Evolutionary conservation across 352 stramenopile species (phyloP), one percentile per base, ranked within the genome.

Genomic region (Thalassiosira exigua): DNA sequence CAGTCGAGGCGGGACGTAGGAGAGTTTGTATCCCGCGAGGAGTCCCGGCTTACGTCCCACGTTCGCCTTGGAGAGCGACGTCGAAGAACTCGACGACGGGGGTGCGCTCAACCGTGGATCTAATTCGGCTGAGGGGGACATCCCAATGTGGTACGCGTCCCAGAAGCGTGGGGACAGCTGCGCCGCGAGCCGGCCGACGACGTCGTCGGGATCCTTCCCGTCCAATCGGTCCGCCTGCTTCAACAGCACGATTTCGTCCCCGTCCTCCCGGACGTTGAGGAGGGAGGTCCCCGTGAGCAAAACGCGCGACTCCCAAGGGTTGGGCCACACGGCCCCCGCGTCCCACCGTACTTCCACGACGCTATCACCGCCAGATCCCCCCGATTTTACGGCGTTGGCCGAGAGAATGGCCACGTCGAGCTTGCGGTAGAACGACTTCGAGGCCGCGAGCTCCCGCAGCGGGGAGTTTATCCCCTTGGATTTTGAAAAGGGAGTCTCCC

Each of bases 121-220:
- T 5, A 82, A 36, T 71, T 93, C 86, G 14, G 84, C 69, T 26
- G 79, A 87, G 17, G 88, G 88, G 44, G 84, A 88, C 88, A 93
- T 93, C 26, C 84, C 86, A 69, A 92, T 87, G 65, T 93, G 88
- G 69, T 93, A 93, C 1, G 80, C 48, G 75, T 93, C 88, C 88
- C 88, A 93, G 72, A 93, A 93, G 12, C 84, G 70, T 29, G 88
- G 88, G 27, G 59, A 12, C 12, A 91, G 52, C 57, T 93, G 88
- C 4, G 30, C 50, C 21, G 67, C 56, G 5, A 93, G 53, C 7
- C 50, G 54, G 4, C 41, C 52, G 39, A 81, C 48, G 11, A 88
- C 33, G 61, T 88, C 75, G 17, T 4, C 57, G 19, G 62, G 53
- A 44, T 75, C 60, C 4, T 27, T 41, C 14, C 73, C 72, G 44